These are phyloP conservation scores for Diaporthe citrichinensis DNA, from an alignment of 2,329 filamentous ascomycete species.

Conservation along the genomic window DNA sequence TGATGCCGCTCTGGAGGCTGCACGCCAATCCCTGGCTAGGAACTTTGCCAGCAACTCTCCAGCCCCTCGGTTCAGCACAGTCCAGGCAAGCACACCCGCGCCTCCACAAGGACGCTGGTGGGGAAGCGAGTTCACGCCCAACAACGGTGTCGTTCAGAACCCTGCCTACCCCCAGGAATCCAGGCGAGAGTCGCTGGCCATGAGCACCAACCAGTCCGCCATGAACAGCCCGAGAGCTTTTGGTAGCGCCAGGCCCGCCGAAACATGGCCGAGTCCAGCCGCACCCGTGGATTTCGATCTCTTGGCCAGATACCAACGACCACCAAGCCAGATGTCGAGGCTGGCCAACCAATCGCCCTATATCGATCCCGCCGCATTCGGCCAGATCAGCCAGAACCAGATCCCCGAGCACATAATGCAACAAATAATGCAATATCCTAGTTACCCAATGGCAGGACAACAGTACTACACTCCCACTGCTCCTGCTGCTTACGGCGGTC, in stretches of 20 bases:
- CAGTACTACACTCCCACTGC: slow-evolving; percentile 38
- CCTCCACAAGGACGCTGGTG: slow-evolving; percentile 19
- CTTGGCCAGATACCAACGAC: slow-evolving; percentile 24
- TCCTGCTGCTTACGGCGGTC: slow-evolving; percentile 31
- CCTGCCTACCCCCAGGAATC: slow-evolving; percentile 26
- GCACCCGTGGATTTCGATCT: slow-evolving; percentile 29
- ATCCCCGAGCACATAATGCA: slow-evolving; percentile 32
- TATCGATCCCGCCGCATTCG: slow-evolving; percentile 17
- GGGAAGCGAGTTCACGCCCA: slow-evolving; percentile 33
- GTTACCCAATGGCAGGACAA: slow-evolving; percentile 31
- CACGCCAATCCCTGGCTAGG: slow-evolving; percentile 3
- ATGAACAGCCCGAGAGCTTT: slow-evolving; percentile 37
- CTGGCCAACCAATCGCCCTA: slow-evolving; percentile 37
- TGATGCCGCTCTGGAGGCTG: slow-evolving; percentile 30
- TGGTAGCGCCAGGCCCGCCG: slow-evolving; percentile 21
- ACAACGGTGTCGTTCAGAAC: slow-evolving; percentile 18
- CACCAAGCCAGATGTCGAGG: slow-evolving; percentile 36
- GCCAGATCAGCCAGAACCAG: not conserved
- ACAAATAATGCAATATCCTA: slow-evolving; percentile 23
- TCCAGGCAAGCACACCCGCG: slow-evolving; percentile 17
- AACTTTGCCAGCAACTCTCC: slow-evolving; percentile 35
- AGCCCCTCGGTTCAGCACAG: slow-evolving; percentile 29
- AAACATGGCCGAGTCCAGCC: slow-evolving; percentile 27
- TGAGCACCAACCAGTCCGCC: slow-evolving; percentile 37
- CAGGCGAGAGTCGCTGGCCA: slow-evolving; percentile 38